phyloP scores from a whole-genome alignment of 257 asterid species.

The Schizonepeta tenuifolia region DNA sequence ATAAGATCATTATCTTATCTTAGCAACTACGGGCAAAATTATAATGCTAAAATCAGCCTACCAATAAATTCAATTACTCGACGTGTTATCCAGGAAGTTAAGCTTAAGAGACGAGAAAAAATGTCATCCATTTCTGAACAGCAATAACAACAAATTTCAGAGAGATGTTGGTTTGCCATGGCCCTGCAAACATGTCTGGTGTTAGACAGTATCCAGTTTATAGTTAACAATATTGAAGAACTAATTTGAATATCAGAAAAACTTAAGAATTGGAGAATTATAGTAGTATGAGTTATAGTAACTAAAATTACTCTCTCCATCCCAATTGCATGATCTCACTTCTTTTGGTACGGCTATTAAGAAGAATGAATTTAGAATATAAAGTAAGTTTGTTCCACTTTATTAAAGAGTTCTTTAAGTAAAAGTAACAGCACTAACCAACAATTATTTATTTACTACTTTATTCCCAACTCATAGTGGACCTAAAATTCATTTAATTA shows the following conservation, averaged over 20 bases:
- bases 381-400: too few species aligned
- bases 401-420: too few species aligned
- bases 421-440: too few species aligned
- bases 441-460: too few species aligned
- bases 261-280: not conserved
- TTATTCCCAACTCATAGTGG: too few species aligned
- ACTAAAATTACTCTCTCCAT: too few species aligned
- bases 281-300: not conserved
- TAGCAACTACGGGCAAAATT: not conserved
- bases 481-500: too few species aligned
- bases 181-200: slow-evolving; percentile 32
- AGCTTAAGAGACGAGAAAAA: slow-evolving; percentile 64
- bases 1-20: slow-evolving; percentile 11
- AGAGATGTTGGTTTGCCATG: slow-evolving; percentile 37
- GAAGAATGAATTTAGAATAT: too few species aligned
- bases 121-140: slow-evolving; percentile 61
- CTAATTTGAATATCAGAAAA: slow-evolving; percentile 9
- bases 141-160: slow-evolving; percentile 37
- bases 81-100: slow-evolving; percentile 59
- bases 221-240: not conserved
- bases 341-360: too few species aligned
- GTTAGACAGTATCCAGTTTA: slow-evolving; percentile 24
- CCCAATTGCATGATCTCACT: too few species aligned
- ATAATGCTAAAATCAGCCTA: slow-evolving; percentile 37
- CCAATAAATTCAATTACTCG: slow-evolving; percentile 65